Conservation (phyloP, 441 rosid species). For the Aquilaria agallochum region DNA sequence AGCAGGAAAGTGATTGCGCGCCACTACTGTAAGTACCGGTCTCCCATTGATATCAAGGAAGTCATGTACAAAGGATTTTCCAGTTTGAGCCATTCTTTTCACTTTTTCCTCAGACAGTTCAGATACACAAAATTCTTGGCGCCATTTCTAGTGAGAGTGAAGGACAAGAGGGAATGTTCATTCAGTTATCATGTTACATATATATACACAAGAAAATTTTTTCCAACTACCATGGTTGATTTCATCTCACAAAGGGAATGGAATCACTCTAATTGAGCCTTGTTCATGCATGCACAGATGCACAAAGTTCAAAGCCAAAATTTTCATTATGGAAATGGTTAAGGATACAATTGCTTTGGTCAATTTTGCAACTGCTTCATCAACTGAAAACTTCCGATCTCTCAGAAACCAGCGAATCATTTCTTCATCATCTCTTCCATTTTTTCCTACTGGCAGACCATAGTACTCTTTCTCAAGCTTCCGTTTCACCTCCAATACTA, state of each 20-base stretch:
- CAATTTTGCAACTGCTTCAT: slow-evolving; percentile 60
- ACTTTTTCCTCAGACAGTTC: slow-evolving; percentile 68
- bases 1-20: slow-evolving; percentile 74
- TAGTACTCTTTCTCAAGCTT: slow-evolving; percentile 56
- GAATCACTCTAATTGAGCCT: no score
- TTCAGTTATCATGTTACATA: slow-evolving; percentile 6
- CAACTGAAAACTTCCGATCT: slow-evolving; percentile 69
- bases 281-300: no score
- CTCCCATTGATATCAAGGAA: slow-evolving; percentile 57
- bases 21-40: slow-evolving; percentile 84
- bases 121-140: slow-evolving; percentile 64
- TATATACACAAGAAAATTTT: not conserved
- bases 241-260: slow-evolving; percentile 1
- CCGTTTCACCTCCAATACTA: slow-evolving; percentile 73
- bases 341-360: slow-evolving; percentile 87
- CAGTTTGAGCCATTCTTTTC: slow-evolving; percentile 55
- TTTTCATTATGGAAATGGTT: not conserved
- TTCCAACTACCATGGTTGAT: not conserved
- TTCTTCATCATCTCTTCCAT: slow-evolving; percentile 94
- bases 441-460: slow-evolving; percentile 71
- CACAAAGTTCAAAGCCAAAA: no score
- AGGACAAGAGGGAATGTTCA: slow-evolving; percentile 24
- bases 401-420: slow-evolving; percentile 87
- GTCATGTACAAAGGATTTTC: slow-evolving; percentile 79
- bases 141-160: slow-evolving; percentile 71